phyloP scores from a whole-genome alignment of 345 rosid species.

The Arabidopsis arenosa region DNA sequence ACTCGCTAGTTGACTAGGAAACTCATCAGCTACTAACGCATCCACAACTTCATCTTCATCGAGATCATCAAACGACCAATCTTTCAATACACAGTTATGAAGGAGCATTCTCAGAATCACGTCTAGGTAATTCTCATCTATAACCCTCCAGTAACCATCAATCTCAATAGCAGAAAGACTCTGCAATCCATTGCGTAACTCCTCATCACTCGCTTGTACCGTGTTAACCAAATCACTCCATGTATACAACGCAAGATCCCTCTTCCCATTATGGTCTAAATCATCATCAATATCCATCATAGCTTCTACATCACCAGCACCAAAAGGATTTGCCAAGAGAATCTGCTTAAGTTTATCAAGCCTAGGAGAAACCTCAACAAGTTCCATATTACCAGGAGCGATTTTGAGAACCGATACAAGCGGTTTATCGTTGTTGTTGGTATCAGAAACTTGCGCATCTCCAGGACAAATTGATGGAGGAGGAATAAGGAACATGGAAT shows the following conservation, averaged over 20 bases:
- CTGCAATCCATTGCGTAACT: conserved; percentile 58
- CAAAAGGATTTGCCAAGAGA: conserved; percentile 62
- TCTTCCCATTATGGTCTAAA: conserved; percentile 40
- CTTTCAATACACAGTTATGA: conserved; percentile 67
- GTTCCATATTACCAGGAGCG: conserved; percentile 80
- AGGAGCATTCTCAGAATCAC: conserved; percentile 67
- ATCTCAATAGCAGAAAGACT: conserved; percentile 83
- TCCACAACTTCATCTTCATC: conserved; percentile 64
- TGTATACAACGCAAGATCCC: conserved; percentile 48
- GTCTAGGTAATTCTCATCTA: conserved; percentile 74
- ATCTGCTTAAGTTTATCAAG: conserved; percentile 77
- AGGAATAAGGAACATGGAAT: conserved; percentile 78
- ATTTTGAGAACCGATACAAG: conserved; percentile 60
- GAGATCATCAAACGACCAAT: conserved; percentile 70
- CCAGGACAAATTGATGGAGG: conserved; percentile 53
- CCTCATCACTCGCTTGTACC: conserved; percentile 88
- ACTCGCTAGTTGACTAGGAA: conserved; percentile 54
- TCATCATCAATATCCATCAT: conserved; percentile 42
- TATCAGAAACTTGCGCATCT: conserved; percentile 43
- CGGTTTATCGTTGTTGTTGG: conserved; percentile 29
- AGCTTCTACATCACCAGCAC: conserved; percentile 49
- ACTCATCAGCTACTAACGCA: conserved; percentile 70
- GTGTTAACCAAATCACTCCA: conserved; percentile 74
- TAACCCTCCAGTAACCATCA: conserved; percentile 81
- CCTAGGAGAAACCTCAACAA: conserved; percentile 84